Evolutionary conservation across 345 rosid genomes (phyloP).

Genomic region (Lepidium didymum): DNA sequence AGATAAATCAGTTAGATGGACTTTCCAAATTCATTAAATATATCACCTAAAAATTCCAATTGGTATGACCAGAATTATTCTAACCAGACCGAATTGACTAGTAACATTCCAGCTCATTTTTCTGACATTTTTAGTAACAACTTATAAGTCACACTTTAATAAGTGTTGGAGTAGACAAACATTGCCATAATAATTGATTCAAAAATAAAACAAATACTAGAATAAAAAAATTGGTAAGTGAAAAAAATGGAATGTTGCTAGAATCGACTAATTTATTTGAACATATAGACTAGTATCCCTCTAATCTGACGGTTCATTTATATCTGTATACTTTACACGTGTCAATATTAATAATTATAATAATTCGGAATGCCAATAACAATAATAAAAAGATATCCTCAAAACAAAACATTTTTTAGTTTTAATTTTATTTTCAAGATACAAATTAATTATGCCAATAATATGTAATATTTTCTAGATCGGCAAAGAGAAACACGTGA

Average conservation of each 20-base stretch:
- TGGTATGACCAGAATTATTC: background rate
- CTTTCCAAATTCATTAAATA: background rate
- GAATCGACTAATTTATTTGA: background rate
- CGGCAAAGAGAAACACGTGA: too few relatives aligned
- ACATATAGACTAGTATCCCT: background rate
- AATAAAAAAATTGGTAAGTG: background rate
- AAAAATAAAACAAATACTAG: background rate
- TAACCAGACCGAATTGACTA: background rate
- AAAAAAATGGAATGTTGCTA: slow-evolving; percentile 11
- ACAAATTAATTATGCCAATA: too few relatives aligned
- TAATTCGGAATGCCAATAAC: too few relatives aligned
- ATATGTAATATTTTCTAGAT: too few relatives aligned
- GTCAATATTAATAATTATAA: background rate
- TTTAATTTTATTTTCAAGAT: too few relatives aligned
- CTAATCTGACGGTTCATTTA: slow-evolving; percentile 21
- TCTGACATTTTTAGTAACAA: background rate
- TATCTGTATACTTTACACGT: background rate
- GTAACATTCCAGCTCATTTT: background rate
- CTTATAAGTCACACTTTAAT: background rate
- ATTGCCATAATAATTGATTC: background rate
- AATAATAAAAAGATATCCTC: too few relatives aligned
- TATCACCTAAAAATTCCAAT: background rate
- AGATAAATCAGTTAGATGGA: background rate
- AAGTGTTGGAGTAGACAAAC: background rate
- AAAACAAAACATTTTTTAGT: too few relatives aligned